A percentile compares a stretch with the other conserved stretches of the same genome.
phyloP scores from a whole-genome alignment of 2,329 filamentous ascomycete species.

The Ophiocordyceps camponoti-saundersi region DNA sequence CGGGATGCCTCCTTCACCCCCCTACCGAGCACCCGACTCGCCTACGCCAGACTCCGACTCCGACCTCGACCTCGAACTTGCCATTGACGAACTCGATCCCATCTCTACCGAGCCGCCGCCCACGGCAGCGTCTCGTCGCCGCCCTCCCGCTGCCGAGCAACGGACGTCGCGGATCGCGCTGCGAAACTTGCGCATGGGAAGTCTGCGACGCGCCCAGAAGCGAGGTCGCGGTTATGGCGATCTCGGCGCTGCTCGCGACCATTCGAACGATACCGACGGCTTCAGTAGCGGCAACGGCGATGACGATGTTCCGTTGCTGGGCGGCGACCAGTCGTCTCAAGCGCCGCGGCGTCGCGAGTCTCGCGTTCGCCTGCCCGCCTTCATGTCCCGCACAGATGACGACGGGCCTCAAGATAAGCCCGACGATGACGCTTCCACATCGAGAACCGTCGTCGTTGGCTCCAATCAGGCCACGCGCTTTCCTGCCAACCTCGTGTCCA shows the following conservation, averaged over 20 bases:
- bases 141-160: slow-evolving; percentile 17
- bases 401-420: slow-evolving; percentile 30
- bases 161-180: slow-evolving; percentile 49
- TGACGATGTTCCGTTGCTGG: slow-evolving; percentile 53
- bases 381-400: slow-evolving; percentile 33
- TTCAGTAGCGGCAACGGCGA: slow-evolving; percentile 45
- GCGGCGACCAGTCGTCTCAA: slow-evolving; percentile 15
- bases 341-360: slow-evolving; percentile 9
- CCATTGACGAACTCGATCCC: slow-evolving; percentile 68
- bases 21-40: slow-evolving; percentile 41
- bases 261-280: slow-evolving; percentile 43
- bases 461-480: slow-evolving; percentile 57
- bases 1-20: slow-evolving; percentile 40
- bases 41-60: slow-evolving; percentile 56
- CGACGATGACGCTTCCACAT: slow-evolving; percentile 49
- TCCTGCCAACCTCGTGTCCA: slow-evolving; percentile 82
- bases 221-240: slow-evolving; percentile 41
- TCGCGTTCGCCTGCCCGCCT: slow-evolving; percentile 45
- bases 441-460: slow-evolving; percentile 61
- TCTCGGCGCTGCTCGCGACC: slow-evolving; percentile 36
- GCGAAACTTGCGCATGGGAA: slow-evolving; percentile 51
- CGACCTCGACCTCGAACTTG: slow-evolving; percentile 54
- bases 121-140: slow-evolving; percentile 9
- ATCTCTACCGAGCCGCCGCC: slow-evolving; percentile 19
- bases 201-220: slow-evolving; percentile 38